These are phyloP conservation scores for Favolaschia claudopus DNA, from an alignment of 768 basidiomycete species.

Conservation along the genomic window DNA sequence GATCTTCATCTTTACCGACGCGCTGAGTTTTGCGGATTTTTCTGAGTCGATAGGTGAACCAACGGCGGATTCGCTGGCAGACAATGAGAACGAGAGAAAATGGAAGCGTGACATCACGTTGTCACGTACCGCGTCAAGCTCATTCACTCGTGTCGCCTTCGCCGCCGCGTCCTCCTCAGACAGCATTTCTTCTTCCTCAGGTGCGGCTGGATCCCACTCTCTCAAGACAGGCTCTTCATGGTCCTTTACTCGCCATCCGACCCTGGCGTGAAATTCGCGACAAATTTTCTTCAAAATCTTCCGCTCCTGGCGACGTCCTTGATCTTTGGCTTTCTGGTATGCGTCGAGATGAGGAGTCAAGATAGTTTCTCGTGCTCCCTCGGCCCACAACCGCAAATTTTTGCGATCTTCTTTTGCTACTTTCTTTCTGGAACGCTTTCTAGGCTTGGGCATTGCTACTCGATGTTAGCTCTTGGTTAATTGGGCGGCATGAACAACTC, in stretches of 20 bases:
- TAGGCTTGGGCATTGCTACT: too few species aligned
- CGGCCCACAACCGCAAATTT: constrained; percentile 10
- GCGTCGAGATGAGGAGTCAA: constrained; percentile 1
- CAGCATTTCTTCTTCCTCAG: neutral
- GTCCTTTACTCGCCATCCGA: neutral
- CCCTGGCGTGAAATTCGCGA: neutral
- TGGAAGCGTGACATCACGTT: neutral
- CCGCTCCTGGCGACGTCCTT: neutral
- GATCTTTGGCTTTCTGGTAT: neutral
- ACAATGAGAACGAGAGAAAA: neutral
- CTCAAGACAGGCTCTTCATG: neutral
- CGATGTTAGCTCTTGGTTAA: too few species aligned
- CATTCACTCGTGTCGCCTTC: neutral
- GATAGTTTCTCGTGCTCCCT: constrained; percentile 1
- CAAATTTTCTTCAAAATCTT: neutral
- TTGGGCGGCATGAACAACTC: too few species aligned
- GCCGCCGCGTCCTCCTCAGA: neutral
- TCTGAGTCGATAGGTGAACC: neutral
- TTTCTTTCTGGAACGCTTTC: too few species aligned
- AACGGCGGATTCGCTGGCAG: neutral
- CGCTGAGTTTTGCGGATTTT: too few species aligned
- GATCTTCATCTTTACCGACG: neutral
- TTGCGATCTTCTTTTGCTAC: neutral
- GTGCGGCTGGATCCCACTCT: neutral
- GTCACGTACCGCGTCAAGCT: neutral